Conservation (phyloP, 1,139 yeast species). For the Saccharomyces uvarum region DNA sequence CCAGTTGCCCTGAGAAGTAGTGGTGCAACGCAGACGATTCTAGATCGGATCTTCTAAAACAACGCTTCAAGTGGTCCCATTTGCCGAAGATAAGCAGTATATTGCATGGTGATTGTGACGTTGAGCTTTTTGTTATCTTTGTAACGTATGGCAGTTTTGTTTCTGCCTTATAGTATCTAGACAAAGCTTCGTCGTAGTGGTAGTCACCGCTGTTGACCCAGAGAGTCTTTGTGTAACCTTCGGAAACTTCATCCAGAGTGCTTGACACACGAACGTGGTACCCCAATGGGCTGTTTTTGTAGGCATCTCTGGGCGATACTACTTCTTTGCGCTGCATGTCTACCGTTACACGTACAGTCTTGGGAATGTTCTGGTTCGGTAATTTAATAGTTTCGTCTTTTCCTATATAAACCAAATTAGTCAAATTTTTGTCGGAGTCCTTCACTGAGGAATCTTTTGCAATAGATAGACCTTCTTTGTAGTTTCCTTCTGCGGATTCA, state of each 20-base stretch:
- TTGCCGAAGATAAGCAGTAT: slow-evolving; percentile 56
- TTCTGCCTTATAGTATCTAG: slow-evolving; percentile 19
- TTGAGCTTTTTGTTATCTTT: slow-evolving; percentile 7
- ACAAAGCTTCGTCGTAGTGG: slow-evolving; percentile 34
- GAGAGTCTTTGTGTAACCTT: not conserved
- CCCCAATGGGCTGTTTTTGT: slow-evolving; percentile 61
- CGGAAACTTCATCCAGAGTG: slow-evolving; percentile 48
- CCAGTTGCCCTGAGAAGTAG: slow-evolving; percentile 60
- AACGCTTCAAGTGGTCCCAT: slow-evolving; percentile 47
- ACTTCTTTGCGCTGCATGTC: slow-evolving; percentile 54
- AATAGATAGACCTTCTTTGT: slow-evolving; percentile 66
- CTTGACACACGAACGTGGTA: slow-evolving; percentile 65
- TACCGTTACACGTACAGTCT: slow-evolving; percentile 74
- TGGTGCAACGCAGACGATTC: slow-evolving; percentile 47
- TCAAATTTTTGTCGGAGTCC: slow-evolving; percentile 43
- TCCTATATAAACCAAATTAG: slow-evolving; percentile 75
- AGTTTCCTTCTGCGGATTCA: slow-evolving; percentile 34
- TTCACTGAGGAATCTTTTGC: slow-evolving; percentile 23
- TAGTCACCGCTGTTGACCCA: slow-evolving; percentile 55
- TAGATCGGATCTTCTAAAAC: slow-evolving; percentile 44
- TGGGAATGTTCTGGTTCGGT: slow-evolving; percentile 57
- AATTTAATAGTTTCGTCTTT: slow-evolving; percentile 49
- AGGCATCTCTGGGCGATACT: slow-evolving; percentile 68
- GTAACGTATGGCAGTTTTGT: slow-evolving; percentile 19
- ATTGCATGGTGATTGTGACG: slow-evolving; percentile 18